Evolutionary conservation across 257 asterid genomes (phyloP).

Genomic region (Solanum etuberosum): DNA sequence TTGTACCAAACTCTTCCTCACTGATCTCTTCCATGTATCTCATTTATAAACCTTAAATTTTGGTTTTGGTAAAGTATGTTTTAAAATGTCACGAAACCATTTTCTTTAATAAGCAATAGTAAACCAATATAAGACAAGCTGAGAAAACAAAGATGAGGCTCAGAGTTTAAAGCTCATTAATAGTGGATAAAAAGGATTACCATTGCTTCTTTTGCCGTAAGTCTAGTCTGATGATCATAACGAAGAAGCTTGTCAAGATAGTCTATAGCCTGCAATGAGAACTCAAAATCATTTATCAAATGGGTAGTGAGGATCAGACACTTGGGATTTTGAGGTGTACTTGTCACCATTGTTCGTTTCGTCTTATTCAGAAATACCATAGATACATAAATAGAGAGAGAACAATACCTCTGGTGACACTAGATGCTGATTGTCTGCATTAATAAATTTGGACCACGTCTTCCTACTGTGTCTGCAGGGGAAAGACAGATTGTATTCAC

Average conservation of each 20-base stretch:
- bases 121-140: not conserved
- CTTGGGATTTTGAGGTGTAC: not conserved
- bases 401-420: slow-evolving; percentile 79
- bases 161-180: not conserved
- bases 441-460: slow-evolving; percentile 85
- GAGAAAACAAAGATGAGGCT: not conserved
- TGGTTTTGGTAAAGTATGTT: not conserved
- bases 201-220: slow-evolving; percentile 81
- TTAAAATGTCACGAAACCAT: not conserved
- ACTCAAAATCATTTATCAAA: not conserved
- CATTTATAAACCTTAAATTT: not conserved
- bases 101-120: not conserved
- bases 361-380: not conserved
- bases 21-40: not conserved
- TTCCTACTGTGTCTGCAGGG: slow-evolving; percentile 75
- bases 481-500: not conserved
- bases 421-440: slow-evolving; percentile 79
- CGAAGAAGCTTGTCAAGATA: slow-evolving; percentile 92
- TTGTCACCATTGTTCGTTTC: not conserved
- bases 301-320: not conserved
- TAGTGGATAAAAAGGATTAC: not conserved
- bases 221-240: slow-evolving; percentile 90
- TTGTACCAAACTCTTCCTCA: not conserved
- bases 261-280: slow-evolving; percentile 51
- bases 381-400: not conserved